Evolutionary conservation across 805 yeast species (phyloP).

Genomic region (Myxozyma mucilagina): DNA sequence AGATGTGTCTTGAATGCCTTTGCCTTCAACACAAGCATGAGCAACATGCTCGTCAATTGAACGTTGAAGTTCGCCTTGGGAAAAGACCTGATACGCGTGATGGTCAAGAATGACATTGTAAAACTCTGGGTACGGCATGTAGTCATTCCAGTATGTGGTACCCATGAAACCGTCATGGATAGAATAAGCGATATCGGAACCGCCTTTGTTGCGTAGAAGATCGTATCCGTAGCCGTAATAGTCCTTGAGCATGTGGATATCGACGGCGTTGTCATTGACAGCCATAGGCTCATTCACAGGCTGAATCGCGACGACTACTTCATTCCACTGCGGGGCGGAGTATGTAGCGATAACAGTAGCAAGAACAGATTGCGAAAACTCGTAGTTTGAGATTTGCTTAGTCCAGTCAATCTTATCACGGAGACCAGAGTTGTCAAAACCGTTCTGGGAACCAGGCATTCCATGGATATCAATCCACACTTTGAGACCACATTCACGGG

Average conservation of each 20-base stretch:
- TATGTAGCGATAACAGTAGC: slow-evolving; percentile 58
- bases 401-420: slow-evolving; percentile 57
- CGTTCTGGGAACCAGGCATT: slow-evolving; percentile 91
- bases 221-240: slow-evolving; percentile 66
- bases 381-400: slow-evolving; percentile 48
- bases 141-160: slow-evolving; percentile 61
- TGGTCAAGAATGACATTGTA: slow-evolving; percentile 81
- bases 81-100: slow-evolving; percentile 84
- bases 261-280: slow-evolving; percentile 47
- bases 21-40: slow-evolving; percentile 55
- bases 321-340: slow-evolving; percentile 59
- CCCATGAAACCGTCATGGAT: slow-evolving; percentile 77
- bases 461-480: slow-evolving; percentile 94
- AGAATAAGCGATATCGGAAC: slow-evolving; percentile 48
- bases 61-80: slow-evolving; percentile 58
- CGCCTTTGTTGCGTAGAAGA: slow-evolving; percentile 55
- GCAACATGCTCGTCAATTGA: slow-evolving; percentile 62
- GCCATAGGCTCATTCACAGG: slow-evolving; percentile 88
- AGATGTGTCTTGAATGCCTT: slow-evolving; percentile 38
- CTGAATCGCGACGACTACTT: slow-evolving; percentile 79
- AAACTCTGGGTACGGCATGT: slow-evolving; percentile 48
- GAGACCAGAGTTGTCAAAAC: slow-evolving; percentile 77
- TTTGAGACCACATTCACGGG: slow-evolving; percentile 57
- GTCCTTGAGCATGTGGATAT: slow-evolving; percentile 56
- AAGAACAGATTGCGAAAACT: slow-evolving; percentile 57